Conservation (phyloP, 1,284 basidiomycete genomes). For the Lignosus rhinocerotis region DNA sequence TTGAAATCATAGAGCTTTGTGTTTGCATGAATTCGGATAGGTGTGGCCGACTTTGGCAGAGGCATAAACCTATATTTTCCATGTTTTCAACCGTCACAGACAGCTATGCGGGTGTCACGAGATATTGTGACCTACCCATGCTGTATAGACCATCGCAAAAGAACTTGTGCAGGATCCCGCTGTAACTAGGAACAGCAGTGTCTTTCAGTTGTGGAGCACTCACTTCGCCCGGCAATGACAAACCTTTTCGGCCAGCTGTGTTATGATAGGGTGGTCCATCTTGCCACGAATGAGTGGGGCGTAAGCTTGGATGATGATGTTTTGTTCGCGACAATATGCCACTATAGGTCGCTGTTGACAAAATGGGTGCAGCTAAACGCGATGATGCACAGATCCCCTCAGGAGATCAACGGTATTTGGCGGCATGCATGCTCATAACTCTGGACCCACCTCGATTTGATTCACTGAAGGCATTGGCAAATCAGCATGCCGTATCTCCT, state of each 20-base stretch:
- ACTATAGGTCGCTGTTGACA: slow-evolving; percentile 84
- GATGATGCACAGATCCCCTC: not conserved
- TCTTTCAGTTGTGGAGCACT: not conserved
- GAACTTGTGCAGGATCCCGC: slow-evolving; percentile 57
- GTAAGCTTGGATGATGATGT: slow-evolving; percentile 74
- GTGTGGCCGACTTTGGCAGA: slow-evolving; percentile 56
- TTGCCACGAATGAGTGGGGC: slow-evolving; percentile 51
- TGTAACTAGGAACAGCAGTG: slow-evolving; percentile 36
- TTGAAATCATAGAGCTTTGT: slow-evolving; percentile 55
- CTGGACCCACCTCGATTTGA: slow-evolving; percentile 69
- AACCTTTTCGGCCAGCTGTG: slow-evolving; percentile 45
- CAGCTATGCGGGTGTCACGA: not conserved
- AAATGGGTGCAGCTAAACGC: slow-evolving; percentile 71
- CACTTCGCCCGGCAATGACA: not conserved
- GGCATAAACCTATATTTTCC: slow-evolving; percentile 43
- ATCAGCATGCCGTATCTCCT: slow-evolving; percentile 68
- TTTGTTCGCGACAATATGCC: slow-evolving; percentile 67
- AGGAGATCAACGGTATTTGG: not conserved
- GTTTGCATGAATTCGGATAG: slow-evolving; percentile 54
- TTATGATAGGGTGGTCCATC: slow-evolving; percentile 42
- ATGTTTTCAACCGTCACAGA: not conserved
- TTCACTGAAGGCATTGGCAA: slow-evolving; percentile 73
- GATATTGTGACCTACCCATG: slow-evolving; percentile 33
- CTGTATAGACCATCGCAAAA: slow-evolving; percentile 72
- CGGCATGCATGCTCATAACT: not conserved